Base-by-base conservation (phyloP, 768 basidiomycete genomes). In the Tricholoma terreum region DNA sequence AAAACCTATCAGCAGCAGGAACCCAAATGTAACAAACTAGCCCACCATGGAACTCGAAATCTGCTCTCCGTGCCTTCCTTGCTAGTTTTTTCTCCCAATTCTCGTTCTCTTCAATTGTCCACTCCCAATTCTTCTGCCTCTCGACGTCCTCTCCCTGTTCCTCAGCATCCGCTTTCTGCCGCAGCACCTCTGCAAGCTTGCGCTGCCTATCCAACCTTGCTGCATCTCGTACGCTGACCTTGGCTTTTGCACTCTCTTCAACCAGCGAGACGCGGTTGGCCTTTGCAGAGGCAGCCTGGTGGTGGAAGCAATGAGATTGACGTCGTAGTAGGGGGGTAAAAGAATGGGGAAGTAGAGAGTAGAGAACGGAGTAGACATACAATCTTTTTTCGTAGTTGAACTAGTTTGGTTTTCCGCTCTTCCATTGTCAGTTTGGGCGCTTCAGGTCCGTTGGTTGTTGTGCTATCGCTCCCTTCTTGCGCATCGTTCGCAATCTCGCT, bases 81-180 rank as follows among this genome's bases (percentile, higher is more conserved):
- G 85, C 87, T 63, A 83, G 71, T 70, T 94, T 93, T 79, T 90
- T 90, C 76, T 97, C 94, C 97, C 97, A 99, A 56, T 85, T 80
- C 59, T 98, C 94, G 67, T 94, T 96, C 73, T 98, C 93, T 74
- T 98, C 93, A 56, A 97, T 85, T 24, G 90, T 90, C 77, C 90
- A 94, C 64, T 93, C 91, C 94, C 94, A 98, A 66, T 94, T 93
- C 81, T 92, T 93, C 67, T 84, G 82, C 59, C 94, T 75, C 69
- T 96, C 92, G 6, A 92, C 77, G 68, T 98, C 95, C 69, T 94
- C 92, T n/a, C 94, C 96, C 0, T 83, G 78, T 52, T 93, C 94
- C 71, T 92, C 90, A 1, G 94, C 94, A 60, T 95, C 91, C 2
- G 89, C 86, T 72, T 94, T 94, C 57, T 84, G 73, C 17, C 94